Conservation (phyloP, 768 basidiomycete genomes). For the Leccinum pellstonianum region DNA sequence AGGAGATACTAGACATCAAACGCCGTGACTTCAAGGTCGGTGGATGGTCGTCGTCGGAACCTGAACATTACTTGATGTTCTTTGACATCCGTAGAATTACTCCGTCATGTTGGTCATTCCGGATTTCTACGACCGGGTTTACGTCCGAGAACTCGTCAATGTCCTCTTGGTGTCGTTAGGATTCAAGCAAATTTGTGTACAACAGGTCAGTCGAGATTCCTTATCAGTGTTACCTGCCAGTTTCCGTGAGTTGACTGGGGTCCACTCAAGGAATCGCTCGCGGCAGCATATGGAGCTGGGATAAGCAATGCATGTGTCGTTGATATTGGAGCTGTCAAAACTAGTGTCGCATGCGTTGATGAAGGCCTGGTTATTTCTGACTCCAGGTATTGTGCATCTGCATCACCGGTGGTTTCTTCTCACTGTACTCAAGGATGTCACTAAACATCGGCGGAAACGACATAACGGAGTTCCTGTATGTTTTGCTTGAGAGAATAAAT, state of each 20-base stretch:
- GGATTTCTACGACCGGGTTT: constrained; percentile 84
- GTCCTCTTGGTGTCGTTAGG: constrained; percentile 77
- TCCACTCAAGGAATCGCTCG: constrained; percentile 72
- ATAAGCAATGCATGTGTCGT: constrained; percentile 95
- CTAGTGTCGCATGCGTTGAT: constrained; percentile 90
- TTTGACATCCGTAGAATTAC: constrained; percentile 56
- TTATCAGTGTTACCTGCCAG: not conserved
- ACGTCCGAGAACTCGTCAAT: constrained; percentile 75
- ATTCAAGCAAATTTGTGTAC: constrained; percentile 90
- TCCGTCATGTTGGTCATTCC: constrained; percentile 89
- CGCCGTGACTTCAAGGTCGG: constrained; percentile 59
- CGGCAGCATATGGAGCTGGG: constrained; percentile 93
- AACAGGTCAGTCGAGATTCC: constrained; percentile 58
- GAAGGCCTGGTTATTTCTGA: constrained; percentile 88
- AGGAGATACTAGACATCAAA: constrained; percentile 56
- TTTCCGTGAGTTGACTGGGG: not conserved
- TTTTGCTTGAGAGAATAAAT: constrained; percentile 71
- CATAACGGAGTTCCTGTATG: constrained; percentile 85
- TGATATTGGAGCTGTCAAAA: constrained; percentile 84
- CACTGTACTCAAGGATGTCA: constrained; percentile 51
- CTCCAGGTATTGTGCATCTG: constrained; percentile 59
- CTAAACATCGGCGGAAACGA: constrained; percentile 93
- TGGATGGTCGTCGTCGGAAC: constrained; percentile 1
- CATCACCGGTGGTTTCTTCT: constrained; percentile 3
- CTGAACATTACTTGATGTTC: not conserved